Percentiles rank a stretch among this genome's conserved stretches.
These are phyloP conservation scores for Nemania bipapillata DNA, from an alignment of 2,329 filamentous ascomycete genomes.

Conservation along the genomic window DNA sequence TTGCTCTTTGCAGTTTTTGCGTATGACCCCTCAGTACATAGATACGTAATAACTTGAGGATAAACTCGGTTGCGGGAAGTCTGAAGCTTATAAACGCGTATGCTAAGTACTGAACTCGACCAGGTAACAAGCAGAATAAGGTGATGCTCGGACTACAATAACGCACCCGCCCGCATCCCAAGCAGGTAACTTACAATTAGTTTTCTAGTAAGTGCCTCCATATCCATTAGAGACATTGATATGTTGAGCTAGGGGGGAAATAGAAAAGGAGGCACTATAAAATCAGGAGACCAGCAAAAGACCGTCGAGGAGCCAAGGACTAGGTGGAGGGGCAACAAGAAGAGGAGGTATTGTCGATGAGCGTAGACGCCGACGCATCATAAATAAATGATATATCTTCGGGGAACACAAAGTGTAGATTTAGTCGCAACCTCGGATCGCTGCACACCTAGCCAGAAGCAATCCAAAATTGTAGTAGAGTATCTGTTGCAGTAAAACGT, in stretches of 20 bases:
- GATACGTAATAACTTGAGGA: neutral
- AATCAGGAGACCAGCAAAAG: neutral
- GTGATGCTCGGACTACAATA: neutral
- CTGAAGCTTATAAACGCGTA: too few relatives aligned
- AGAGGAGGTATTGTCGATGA: slow-evolving; percentile 9
- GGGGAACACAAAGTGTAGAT: neutral
- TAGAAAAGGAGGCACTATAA: neutral
- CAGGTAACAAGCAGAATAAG: neutral
- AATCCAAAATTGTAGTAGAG: slow-evolving; percentile 6
- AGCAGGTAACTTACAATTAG: slow-evolving; percentile 40
- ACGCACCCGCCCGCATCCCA: neutral
- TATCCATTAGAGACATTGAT: slow-evolving; percentile 19
- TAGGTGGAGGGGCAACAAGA: slow-evolving; percentile 17
- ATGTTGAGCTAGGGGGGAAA: slow-evolving; percentile 1
- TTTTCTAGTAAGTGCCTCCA: slow-evolving; percentile 39
- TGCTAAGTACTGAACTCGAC: neutral
- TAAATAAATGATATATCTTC: slow-evolving; percentile 4
- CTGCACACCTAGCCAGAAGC: neutral
- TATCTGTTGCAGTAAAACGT: slow-evolving; percentile 15
- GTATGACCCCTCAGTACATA: neutral
- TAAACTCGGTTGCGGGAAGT: too few relatives aligned
- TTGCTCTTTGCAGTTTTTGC: neutral
- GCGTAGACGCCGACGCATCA: slow-evolving; percentile 29
- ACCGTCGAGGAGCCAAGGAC: slow-evolving; percentile 27
- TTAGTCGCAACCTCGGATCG: neutral